Evolutionary conservation across 2,329 filamentous ascomycete species (phyloP).

Genomic region (Decorospora gaudefroyi): DNA sequence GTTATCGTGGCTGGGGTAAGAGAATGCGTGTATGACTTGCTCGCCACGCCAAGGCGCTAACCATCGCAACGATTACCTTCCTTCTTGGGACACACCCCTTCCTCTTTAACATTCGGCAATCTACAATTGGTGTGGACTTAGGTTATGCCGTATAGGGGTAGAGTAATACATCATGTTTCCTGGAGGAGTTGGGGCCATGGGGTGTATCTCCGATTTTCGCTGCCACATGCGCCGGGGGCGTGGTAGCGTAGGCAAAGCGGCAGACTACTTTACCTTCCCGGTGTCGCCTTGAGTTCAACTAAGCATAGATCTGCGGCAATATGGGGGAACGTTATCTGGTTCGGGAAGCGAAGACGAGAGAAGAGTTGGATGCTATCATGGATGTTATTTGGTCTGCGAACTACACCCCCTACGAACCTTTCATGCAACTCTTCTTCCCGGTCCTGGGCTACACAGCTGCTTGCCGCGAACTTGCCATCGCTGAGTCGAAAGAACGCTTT

Average conservation of each 20-base stretch:
- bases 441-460: slow-evolving; percentile 35
- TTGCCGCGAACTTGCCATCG: slow-evolving; percentile 33
- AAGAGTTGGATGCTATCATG: slow-evolving; percentile 40
- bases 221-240: slow-evolving; percentile 27
- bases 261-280: slow-evolving; percentile 21
- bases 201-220: slow-evolving; percentile 37
- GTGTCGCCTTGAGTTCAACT: slow-evolving; percentile 29
- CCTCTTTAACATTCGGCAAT: slow-evolving; percentile 30
- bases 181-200: no score
- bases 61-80: slow-evolving; percentile 27
- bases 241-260: slow-evolving; percentile 13
- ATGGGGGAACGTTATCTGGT: slow-evolving; percentile 32
- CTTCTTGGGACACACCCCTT: slow-evolving; percentile 27
- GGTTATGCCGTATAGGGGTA: no score
- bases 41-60: slow-evolving; percentile 30
- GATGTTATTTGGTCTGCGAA: slow-evolving; percentile 45
- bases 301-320: slow-evolving; percentile 18
- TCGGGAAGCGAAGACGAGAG: slow-evolving; percentile 30
- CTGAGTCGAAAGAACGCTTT: slow-evolving; percentile 39
- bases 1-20: slow-evolving; percentile 22
- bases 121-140: slow-evolving; percentile 27
- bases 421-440: slow-evolving; percentile 43
- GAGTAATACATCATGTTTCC: no score
- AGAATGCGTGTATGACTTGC: slow-evolving; percentile 29
- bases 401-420: slow-evolving; percentile 43